Evolutionary conservation across 2,329 filamentous ascomycete genomes (phyloP), one percentile per base, ranked within the genome.

Genomic region (Arthrobotrys musiformis): DNA sequence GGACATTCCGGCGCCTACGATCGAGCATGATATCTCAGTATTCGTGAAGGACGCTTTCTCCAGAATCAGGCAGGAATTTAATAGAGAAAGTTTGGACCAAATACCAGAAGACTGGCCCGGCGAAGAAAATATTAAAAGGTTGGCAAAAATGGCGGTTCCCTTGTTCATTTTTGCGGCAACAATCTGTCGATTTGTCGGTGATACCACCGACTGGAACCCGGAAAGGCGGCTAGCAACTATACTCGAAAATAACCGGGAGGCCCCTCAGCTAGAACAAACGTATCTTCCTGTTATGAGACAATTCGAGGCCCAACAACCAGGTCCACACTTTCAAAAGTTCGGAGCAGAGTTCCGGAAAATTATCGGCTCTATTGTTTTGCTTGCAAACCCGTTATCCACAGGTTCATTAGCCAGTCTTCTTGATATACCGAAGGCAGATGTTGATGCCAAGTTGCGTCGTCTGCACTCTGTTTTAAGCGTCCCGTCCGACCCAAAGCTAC

Each of bases 81-180:
- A 69, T 22, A 42, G 35, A 28, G 7, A 37, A 42, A 17, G 6
- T 17, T 42, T n/a, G 40, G 2, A 13, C 22, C 33, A 50, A 33
- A 17, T 68, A 7, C 79, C 62, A 8, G 19, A 1, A 6, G 33
- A 54, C 37, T 66, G 79, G 79, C 79, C 78, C 13, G 79, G 68
- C 15, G 37, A 80, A 26, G 42, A 77, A 17, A 64, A 44, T 26
- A 78, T 80, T 30, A 5, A 74, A 6, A 28, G 22, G 7, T 68
- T 82, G 11, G 70, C 78, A 35, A 28, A 72, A 46, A 79, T 56
- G 37, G 78, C 81, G 1, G 54, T 48, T 69, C 50, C 78, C 7
- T 72, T 82, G 44, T 82, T 82, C 66, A 81, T 82, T 44, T 81
- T 78, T 76, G 79, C 80, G 22, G 72, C 79, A 24, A 82, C 81